Conservation (phyloP, 2,329 filamentous ascomycete genomes). For the Aspergillus tanneri region DNA sequence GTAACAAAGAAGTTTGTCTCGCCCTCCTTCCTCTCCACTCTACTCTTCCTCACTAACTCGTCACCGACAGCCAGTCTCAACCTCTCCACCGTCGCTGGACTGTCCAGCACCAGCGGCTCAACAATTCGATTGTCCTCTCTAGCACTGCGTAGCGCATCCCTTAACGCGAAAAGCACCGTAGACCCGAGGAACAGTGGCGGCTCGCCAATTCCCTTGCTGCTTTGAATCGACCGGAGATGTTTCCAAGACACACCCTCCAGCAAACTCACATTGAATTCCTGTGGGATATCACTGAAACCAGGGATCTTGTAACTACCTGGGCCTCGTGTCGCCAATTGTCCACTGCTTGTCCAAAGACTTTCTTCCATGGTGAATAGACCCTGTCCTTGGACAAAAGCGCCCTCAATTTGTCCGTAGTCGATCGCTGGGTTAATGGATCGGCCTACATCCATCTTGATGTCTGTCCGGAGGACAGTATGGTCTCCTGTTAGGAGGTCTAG, state of each 20-base stretch:
- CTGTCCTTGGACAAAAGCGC: conserved; percentile 76
- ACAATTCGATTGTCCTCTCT: conserved; percentile 68
- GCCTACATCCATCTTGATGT: conserved; percentile 93
- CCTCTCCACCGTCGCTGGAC: conserved; percentile 80
- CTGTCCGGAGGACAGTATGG: conserved; percentile 83
- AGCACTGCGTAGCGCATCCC: conserved; percentile 79
- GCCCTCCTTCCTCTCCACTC: conserved; percentile 69
- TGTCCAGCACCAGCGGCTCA: conserved; percentile 66
- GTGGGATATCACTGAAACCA: conserved; percentile 84
- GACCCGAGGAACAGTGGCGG: conserved; percentile 79
- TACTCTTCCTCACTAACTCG: conserved; percentile 73
- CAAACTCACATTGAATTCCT: conserved; percentile 80
- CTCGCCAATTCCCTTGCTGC: conserved; percentile 74
- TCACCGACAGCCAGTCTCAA: conserved; percentile 71
- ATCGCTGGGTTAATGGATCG: conserved; percentile 64
- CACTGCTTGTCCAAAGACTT: conserved; percentile 55
- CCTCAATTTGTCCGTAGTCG: conserved; percentile 80
- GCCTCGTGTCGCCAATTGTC: conserved; percentile 37
- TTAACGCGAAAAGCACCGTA: conserved; percentile 82
- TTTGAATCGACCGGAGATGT: conserved; percentile 80
- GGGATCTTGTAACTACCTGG: conserved; percentile 62
- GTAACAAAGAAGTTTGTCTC: conserved; percentile 79
- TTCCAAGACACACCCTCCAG: conserved; percentile 87
- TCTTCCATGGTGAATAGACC: conserved; percentile 78
- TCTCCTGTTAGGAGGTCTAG: conserved; percentile 89